These are phyloP conservation scores for Nothophoma quercina DNA, from an alignment of 2,329 filamentous ascomycete species.

Conservation along the genomic window DNA sequence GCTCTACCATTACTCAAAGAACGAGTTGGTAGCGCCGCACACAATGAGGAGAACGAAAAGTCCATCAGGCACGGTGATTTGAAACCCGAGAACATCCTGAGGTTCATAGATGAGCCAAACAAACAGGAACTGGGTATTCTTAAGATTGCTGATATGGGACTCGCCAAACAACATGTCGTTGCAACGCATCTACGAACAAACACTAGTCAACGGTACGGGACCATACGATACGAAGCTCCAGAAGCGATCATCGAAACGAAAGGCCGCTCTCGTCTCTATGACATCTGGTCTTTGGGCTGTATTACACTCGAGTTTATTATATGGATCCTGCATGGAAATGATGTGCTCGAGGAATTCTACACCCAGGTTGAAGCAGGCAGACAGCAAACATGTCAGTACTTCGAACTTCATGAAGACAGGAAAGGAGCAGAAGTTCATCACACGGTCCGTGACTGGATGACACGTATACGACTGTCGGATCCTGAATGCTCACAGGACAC, in stretches of 20 bases:
- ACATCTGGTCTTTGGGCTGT: constrained; percentile 40
- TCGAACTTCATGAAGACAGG: background rate
- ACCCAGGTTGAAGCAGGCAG: background rate
- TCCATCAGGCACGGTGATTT: constrained; percentile 29
- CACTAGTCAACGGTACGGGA: constrained; percentile 15
- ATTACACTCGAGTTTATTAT: constrained; percentile 35
- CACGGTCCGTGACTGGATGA: background rate
- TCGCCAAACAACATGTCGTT: constrained; percentile 19
- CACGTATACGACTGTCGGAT: background rate
- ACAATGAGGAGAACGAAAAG: background rate
- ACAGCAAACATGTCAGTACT: background rate
- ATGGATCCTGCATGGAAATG: constrained; percentile 32
- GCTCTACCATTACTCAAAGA: no score
- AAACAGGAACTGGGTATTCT: constrained; percentile 13
- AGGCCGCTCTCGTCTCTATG: constrained; percentile 24
- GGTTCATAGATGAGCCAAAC: constrained; percentile 3
- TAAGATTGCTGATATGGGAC: constrained; percentile 27
- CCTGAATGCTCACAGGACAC: background rate
- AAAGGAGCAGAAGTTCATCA: background rate
- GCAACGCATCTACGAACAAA: constrained; percentile 1
- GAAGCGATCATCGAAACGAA: constrained; percentile 6
- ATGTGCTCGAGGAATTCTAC: background rate
- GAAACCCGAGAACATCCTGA: constrained; percentile 36
- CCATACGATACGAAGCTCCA: constrained; percentile 25
- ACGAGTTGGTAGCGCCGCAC: no score